These are phyloP conservation scores for Ascochyta viciae-villosae DNA, from an alignment of 2,329 filamentous ascomycete species.

Conservation along the genomic window DNA sequence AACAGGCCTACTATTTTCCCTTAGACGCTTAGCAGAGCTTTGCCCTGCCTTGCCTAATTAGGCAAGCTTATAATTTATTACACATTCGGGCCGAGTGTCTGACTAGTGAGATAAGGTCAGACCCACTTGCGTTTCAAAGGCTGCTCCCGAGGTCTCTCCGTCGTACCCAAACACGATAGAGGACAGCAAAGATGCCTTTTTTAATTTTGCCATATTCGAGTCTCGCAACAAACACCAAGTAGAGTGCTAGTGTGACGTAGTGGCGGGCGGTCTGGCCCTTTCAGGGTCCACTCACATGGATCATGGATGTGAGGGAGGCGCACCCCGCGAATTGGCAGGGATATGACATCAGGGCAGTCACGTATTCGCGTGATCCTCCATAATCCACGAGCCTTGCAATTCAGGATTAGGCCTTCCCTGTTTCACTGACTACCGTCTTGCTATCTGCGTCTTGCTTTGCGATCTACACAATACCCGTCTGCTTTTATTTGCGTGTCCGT, in stretches of 20 bases:
- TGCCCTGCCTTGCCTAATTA: no score
- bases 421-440: not conserved
- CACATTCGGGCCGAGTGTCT: no score
- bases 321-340: slow-evolving; percentile 13
- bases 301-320: slow-evolving; percentile 7
- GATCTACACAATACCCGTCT: slow-evolving; percentile 1
- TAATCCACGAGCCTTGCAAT: slow-evolving; percentile 7
- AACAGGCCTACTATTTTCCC: no score
- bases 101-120: no score
- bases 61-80: no score
- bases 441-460: not conserved
- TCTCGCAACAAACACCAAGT: slow-evolving; percentile 14
- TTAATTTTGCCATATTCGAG: not conserved
- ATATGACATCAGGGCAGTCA: slow-evolving; percentile 12
- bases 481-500: not conserved
- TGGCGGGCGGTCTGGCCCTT: not conserved
- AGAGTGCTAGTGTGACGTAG: slow-evolving; percentile 4
- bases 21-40: no score
- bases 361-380: slow-evolving; percentile 8
- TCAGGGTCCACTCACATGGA: slow-evolving; percentile 13
- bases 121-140: not conserved
- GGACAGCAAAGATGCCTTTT: not conserved
- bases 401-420: not conserved
- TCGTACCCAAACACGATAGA: slow-evolving; percentile 1
- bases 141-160: not conserved